phyloP scores from a whole-genome alignment of 441 rosid species.

The Melastoma candidum region DNA sequence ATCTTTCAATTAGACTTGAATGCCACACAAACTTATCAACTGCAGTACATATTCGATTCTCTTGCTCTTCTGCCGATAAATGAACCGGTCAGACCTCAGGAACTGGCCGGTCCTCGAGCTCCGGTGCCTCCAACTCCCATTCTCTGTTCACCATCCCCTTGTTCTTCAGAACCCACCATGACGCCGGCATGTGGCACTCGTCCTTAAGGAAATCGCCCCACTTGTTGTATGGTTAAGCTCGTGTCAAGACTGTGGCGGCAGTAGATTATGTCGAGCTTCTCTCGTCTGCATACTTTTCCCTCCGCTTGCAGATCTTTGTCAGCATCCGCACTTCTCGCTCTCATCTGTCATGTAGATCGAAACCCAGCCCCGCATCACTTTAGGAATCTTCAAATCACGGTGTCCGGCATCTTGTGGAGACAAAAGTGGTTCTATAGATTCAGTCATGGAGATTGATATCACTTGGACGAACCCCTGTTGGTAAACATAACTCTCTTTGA shows the following conservation, averaged over 20 bases:
- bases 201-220: slow-evolving; percentile 57
- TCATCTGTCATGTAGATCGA: slow-evolving; percentile 54
- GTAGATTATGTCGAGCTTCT: slow-evolving; percentile 35
- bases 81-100: slow-evolving; percentile 26
- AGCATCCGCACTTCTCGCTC: slow-evolving; percentile 43
- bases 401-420: too few species aligned
- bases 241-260: slow-evolving; percentile 84
- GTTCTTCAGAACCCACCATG: slow-evolving; percentile 91
- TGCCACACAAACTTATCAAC: too few species aligned
- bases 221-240: slow-evolving; percentile 54
- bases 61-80: too few species aligned
- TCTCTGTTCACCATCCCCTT: slow-evolving; percentile 66
- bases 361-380: slow-evolving; percentile 80
- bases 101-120: slow-evolving; percentile 49
- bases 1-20: too few species aligned
- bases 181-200: slow-evolving; percentile 60
- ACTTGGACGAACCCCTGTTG: too few species aligned
- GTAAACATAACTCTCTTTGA: too few species aligned
- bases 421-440: too few species aligned
- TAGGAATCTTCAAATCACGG: slow-evolving; percentile 14
- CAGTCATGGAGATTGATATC: too few species aligned
- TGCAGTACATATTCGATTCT: too few species aligned
- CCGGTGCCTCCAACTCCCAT: slow-evolving; percentile 40
- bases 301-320: slow-evolving; percentile 38
- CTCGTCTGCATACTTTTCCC: slow-evolving; percentile 35